Percentiles rank a stretch among this genome's conserved stretches.
Evolutionary conservation across 2,329 filamentous ascomycete genomes (phyloP).

Genomic region (Cladophialophora carrionii): DNA sequence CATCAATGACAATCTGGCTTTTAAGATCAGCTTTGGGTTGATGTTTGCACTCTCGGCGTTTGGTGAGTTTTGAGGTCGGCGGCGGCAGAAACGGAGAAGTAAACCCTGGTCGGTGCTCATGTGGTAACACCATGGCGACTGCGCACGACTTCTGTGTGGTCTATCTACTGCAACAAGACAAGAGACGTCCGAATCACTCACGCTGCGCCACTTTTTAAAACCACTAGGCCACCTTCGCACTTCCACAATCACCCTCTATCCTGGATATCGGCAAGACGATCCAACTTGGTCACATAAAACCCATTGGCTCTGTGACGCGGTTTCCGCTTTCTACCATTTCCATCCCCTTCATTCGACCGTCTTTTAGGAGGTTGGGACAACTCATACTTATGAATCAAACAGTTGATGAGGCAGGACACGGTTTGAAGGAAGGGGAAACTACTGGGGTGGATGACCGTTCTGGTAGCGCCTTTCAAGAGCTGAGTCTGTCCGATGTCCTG

Average conservation of each 20-base stretch:
- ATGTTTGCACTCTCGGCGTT: slow-evolving; percentile 53
- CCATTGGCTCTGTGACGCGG: neutral
- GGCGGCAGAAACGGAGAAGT: neutral
- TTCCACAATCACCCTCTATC: neutral
- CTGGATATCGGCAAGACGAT: neutral
- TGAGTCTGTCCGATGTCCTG: neutral
- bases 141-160: neutral
- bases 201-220: neutral
- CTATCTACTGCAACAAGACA: neutral
- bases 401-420: neutral
- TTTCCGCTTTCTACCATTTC: neutral
- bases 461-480: too few species aligned
- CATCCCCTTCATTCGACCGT: neutral
- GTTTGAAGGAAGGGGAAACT: neutral
- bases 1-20: slow-evolving; percentile 47
- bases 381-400: neutral
- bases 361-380: neutral
- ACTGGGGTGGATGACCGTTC: neutral
- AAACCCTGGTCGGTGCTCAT: neutral
- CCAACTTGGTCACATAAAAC: neutral
- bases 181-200: neutral
- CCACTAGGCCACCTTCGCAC: neutral
- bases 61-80: slow-evolving; percentile 38
- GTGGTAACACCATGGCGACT: neutral
- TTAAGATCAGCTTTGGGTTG: slow-evolving; percentile 53